A percentile compares a stretch with the other conserved stretches of the same genome.
phyloP scores from a whole-genome alignment of 768 basidiomycete species.

The Leccinum boreale region DNA sequence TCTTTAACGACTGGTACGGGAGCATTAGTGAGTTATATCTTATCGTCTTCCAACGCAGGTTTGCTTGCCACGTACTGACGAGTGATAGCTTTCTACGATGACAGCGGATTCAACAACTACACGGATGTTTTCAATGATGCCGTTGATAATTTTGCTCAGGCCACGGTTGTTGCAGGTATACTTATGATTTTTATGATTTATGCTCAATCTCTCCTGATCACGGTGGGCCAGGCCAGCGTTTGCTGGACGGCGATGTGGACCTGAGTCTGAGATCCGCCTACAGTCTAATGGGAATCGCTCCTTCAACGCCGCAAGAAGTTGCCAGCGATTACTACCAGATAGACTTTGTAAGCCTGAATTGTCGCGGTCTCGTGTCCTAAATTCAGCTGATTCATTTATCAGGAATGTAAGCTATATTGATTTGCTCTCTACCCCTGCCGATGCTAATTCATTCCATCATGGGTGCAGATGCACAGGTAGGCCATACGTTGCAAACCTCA shows the following conservation, averaged over 20 bases:
- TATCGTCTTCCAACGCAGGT: background rate
- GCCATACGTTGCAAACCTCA: background rate
- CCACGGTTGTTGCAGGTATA: slow-evolving; percentile 46
- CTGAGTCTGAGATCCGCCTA: slow-evolving; percentile 53
- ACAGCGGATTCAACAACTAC: slow-evolving; percentile 47
- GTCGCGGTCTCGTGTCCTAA: background rate
- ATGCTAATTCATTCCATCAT: slow-evolving; percentile 1
- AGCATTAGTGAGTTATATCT: slow-evolving; percentile 41
- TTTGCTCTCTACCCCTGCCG: background rate
- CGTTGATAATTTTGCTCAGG: slow-evolving; percentile 36
- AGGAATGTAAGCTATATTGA: slow-evolving; percentile 28
- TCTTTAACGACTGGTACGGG: slow-evolving; percentile 42
- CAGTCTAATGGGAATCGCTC: slow-evolving; percentile 44
- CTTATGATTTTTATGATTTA: slow-evolving; percentile 17
- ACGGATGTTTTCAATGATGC: slow-evolving; percentile 41
- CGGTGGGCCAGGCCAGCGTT: slow-evolving; percentile 7
- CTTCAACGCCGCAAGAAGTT: slow-evolving; percentile 42
- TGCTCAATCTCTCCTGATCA: slow-evolving; percentile 38
- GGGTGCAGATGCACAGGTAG: slow-evolving; percentile 27
- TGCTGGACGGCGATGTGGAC: slow-evolving; percentile 41
- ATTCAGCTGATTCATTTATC: slow-evolving; percentile 1
- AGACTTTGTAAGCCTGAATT: slow-evolving; percentile 27
- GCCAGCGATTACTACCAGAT: slow-evolving; percentile 60
- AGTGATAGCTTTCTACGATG: slow-evolving; percentile 51
- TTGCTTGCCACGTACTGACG: background rate